Conservation (phyloP, 768 basidiomycete species). For the Austroboletus eburneus region DNA sequence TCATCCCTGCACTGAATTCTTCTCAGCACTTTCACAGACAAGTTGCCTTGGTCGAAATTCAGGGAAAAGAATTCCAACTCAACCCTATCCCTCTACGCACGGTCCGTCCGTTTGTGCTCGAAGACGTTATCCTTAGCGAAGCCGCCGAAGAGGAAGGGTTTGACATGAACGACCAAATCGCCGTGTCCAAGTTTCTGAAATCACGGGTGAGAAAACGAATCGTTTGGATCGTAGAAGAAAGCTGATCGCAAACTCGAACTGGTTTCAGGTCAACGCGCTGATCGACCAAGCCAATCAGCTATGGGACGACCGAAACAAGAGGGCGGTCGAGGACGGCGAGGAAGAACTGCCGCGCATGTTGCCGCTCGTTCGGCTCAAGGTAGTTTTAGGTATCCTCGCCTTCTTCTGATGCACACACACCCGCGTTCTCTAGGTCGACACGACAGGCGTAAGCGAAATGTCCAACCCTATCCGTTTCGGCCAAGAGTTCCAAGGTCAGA, state of each 20-base stretch:
- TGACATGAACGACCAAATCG: slow-evolving; percentile 76
- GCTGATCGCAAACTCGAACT: slow-evolving; percentile 1
- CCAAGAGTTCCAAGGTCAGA: slow-evolving; percentile 84
- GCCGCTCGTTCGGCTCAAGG: slow-evolving; percentile 84
- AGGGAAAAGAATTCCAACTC: slow-evolving; percentile 83
- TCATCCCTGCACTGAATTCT: background rate
- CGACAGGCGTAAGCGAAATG: slow-evolving; percentile 84
- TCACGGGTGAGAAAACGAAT: slow-evolving; percentile 46
- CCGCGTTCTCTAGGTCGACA: slow-evolving; percentile 63
- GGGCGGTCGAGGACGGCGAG: slow-evolving; percentile 57
- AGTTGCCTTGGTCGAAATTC: slow-evolving; percentile 84
- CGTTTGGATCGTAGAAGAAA: background rate
- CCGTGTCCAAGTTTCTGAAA: slow-evolving; percentile 78
- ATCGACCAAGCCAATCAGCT: slow-evolving; percentile 67
- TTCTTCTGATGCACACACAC: background rate
- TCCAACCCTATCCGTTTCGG: slow-evolving; percentile 97
- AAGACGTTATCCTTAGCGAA: slow-evolving; percentile 72
- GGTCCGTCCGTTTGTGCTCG: slow-evolving; percentile 91
- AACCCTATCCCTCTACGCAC: slow-evolving; percentile 85
- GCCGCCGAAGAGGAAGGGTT: slow-evolving; percentile 74
- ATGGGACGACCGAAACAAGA: slow-evolving; percentile 25
- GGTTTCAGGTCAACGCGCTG: slow-evolving; percentile 63
- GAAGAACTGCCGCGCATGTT: slow-evolving; percentile 67
- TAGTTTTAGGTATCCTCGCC: slow-evolving; percentile 19
- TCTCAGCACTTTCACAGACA: slow-evolving; percentile 49